Percentiles rank a stretch among this genome's conserved stretches.
These are phyloP conservation scores for Globisporangium canariense DNA, from an alignment of 352 stramenopile species.

Conservation along the genomic window DNA sequence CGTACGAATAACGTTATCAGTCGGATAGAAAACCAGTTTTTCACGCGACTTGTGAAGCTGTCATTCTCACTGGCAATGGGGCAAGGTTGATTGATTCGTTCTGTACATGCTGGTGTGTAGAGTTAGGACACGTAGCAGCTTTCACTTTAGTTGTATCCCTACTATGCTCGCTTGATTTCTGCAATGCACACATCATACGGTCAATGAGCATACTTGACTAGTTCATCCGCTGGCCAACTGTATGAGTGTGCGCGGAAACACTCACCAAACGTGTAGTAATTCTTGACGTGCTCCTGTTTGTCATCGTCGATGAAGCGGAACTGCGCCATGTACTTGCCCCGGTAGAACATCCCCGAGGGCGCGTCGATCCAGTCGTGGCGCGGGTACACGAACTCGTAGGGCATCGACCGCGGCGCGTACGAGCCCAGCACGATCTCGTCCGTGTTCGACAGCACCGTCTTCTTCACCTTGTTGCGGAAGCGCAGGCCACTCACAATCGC, in stretches of 20 bases:
- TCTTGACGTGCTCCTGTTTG: constrained; percentile 60
- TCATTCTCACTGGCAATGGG: neutral
- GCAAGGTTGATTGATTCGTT: neutral
- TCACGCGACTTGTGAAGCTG: too few species aligned
- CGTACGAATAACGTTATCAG: constrained; percentile 1
- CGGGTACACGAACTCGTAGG: constrained; percentile 84
- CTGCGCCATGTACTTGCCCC: constrained; percentile 82
- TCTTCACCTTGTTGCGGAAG: constrained; percentile 87
- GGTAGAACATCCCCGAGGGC: constrained; percentile 83
- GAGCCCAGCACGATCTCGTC: constrained; percentile 86
- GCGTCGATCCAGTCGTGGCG: constrained; percentile 79
- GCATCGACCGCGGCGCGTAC: constrained; percentile 67
- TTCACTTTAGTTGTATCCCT: neutral
- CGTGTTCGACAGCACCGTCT: constrained; percentile 64
- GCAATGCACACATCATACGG: constrained; percentile 1
- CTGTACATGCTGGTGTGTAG: neutral
- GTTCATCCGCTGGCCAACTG: too few species aligned
- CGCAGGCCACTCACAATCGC: constrained; percentile 81
- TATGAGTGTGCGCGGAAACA: constrained; percentile 3
- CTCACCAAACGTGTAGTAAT: constrained; percentile 77
- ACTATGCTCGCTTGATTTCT: constrained; percentile 64
- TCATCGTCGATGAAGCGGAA: constrained; percentile 76
- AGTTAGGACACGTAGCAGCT: neutral
- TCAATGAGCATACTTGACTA: too few species aligned
- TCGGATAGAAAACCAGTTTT: neutral